These are phyloP conservation scores for Cercospora zeina DNA, from an alignment of 2,329 filamentous ascomycete species.

Conservation along the genomic window DNA sequence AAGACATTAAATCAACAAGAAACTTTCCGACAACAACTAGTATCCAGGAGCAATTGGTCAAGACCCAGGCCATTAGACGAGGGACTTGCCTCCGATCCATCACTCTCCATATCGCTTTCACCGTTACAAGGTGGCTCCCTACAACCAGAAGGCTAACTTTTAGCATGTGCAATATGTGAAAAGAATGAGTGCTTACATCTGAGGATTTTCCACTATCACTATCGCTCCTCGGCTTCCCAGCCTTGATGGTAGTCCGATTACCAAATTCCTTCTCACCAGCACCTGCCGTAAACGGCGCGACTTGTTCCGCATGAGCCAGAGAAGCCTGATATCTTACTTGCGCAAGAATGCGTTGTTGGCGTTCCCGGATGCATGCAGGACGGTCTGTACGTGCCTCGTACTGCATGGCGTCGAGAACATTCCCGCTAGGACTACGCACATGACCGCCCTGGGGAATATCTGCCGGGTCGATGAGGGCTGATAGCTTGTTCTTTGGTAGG, in stretches of 20 bases:
- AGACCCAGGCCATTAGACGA: background rate
- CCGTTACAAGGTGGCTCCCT: background rate
- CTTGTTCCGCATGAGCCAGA: background rate
- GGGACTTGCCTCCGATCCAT: background rate
- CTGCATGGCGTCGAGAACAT: constrained; percentile 33
- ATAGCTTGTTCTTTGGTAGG: constrained; percentile 29
- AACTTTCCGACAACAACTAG: background rate
- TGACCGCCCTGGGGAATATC: constrained; percentile 28
- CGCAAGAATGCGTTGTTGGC: constrained; percentile 39
- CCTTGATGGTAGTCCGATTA: background rate
- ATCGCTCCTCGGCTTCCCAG: background rate
- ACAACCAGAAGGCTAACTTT: background rate
- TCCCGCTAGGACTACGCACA: constrained; percentile 39
- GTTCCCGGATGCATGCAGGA: constrained; percentile 41
- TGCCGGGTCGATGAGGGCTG: constrained; percentile 37
- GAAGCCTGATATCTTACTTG: constrained; percentile 10
- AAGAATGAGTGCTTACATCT: background rate
- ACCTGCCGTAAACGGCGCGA: background rate
- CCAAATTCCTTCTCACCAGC: background rate
- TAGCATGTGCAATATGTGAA: background rate
- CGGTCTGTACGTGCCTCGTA: constrained; percentile 36
- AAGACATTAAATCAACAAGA: background rate
- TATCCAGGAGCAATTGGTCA: background rate
- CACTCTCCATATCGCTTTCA: background rate
- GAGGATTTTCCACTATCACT: background rate